Base-by-base conservation (phyloP, 140 eudicot species). In the Stevia rebaudiana region DNA sequence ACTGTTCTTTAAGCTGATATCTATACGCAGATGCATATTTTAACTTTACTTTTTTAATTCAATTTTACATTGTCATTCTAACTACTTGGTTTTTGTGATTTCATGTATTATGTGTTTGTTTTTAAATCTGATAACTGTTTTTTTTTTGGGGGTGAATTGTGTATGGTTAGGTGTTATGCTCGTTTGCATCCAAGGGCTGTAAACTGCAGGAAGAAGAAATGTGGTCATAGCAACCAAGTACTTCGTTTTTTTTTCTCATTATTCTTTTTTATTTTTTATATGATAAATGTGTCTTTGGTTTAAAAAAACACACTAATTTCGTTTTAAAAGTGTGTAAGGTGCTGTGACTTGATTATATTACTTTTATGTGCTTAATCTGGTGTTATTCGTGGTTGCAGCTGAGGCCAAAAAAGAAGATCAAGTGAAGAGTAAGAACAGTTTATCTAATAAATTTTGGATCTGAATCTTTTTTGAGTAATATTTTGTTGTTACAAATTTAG, bases 101-200 rank as follows among this genome's bases (percentile, higher is more conserved):
- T 13, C 1, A 3, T 52, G 39, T 53, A 23, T 22, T 10, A 11
- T 53, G 37, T 13, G 11, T 53, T 24, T 53, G 60, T 23, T 12
- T 22, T 13, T n/a, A 53, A 13, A 4, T 25, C 61, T 53, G 13
- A 25, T 31, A 6, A 56, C 15, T 25, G 41, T 13, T 56, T 28
- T 4, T 28, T 28, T 15, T 10, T 30, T 6, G 0, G 8, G 4
- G 60, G 21, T 28, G 39, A 54, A 54, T 25, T 55, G 43, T 4
- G 33, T 16, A 15, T 0, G 17, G 8, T 68, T 47, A 63, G 77
- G 49, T 58, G 72, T 11, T 64, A 71, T 58, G 79, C 79, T 47
- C 74, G 79, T n/a, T 24, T 74, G 57, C 74, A 66, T 42, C 74
- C 74, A 8, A 71, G 65, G 63, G 74, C 79, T 7, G 73, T 77